Conservation (phyloP, 2,329 filamentous ascomycete genomes). For the Fusarium brachygibbosum region DNA sequence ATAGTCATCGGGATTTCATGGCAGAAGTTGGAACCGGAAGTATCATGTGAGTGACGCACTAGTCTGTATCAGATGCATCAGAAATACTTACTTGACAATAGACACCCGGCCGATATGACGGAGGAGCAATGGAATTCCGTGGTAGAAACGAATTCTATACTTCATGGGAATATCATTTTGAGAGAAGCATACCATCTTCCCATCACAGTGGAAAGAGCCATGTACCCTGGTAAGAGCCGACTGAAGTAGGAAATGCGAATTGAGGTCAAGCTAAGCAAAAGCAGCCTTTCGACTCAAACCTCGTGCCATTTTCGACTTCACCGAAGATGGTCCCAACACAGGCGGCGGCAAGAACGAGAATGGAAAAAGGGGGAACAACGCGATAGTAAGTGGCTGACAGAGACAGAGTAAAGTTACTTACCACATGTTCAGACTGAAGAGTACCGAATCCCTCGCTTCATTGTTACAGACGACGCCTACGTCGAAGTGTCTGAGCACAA, state of each 20-base stretch:
- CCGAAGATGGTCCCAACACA: neutral
- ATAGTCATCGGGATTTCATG: neutral
- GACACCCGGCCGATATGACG: neutral
- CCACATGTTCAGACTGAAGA: neutral
- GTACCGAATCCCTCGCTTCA: neutral
- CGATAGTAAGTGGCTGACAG: neutral
- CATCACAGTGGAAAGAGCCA: neutral
- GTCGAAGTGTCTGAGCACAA: neutral
- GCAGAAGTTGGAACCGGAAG: neutral
- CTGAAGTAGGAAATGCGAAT: neutral
- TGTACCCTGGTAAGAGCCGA: neutral
- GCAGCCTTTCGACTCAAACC: neutral
- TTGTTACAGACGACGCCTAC: neutral
- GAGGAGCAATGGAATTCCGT: neutral
- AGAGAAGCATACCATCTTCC: neutral
- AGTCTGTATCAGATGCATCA: accelerated
- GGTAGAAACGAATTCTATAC: neutral
- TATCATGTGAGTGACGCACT: neutral
- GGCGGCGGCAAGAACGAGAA: no score
- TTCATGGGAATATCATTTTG: neutral
- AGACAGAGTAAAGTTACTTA: neutral
- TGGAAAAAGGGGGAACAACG: neutral
- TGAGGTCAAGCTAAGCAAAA: neutral
- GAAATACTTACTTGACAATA: neutral
- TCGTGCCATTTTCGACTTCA: neutral